phyloP scores from a whole-genome alignment of 257 asterid species.

The Linaria vulgaris region DNA sequence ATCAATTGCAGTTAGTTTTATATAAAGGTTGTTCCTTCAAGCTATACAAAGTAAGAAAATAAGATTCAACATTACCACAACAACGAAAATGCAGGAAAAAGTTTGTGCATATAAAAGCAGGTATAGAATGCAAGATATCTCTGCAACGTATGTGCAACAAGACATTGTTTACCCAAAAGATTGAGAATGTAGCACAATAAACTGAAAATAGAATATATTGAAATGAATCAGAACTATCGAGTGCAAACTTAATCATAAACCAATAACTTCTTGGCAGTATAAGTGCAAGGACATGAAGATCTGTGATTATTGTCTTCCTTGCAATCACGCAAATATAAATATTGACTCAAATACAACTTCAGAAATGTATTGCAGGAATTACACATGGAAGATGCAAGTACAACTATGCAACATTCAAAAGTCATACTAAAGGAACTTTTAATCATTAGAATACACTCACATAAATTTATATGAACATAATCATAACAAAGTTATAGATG shows the following conservation, averaged over 20 bases:
- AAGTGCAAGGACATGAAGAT: not conserved
- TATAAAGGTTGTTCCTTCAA: conserved; percentile 74
- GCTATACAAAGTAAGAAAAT: conserved; percentile 34
- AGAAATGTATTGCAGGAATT: not conserved
- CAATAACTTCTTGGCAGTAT: no score
- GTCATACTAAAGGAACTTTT: not conserved
- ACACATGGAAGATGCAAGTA: not conserved
- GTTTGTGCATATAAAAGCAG: not conserved
- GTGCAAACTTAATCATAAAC: no score
- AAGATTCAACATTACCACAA: not conserved
- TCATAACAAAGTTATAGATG: conserved; percentile 55
- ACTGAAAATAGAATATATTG: no score
- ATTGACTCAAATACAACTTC: not conserved
- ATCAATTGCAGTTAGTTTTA: no score
- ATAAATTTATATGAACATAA: not conserved
- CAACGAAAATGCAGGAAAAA: not conserved
- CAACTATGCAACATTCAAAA: not conserved
- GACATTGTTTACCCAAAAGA: no score
- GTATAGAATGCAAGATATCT: not conserved
- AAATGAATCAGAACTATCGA: no score
- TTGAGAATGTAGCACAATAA: no score
- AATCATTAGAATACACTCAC: no score
- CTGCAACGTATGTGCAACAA: not conserved
- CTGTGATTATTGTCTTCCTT: not conserved
- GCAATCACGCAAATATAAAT: not conserved